These are phyloP conservation scores for Penicillium flavigenum DNA, from an alignment of 495 filamentous ascomycete species.

Conservation along the genomic window DNA sequence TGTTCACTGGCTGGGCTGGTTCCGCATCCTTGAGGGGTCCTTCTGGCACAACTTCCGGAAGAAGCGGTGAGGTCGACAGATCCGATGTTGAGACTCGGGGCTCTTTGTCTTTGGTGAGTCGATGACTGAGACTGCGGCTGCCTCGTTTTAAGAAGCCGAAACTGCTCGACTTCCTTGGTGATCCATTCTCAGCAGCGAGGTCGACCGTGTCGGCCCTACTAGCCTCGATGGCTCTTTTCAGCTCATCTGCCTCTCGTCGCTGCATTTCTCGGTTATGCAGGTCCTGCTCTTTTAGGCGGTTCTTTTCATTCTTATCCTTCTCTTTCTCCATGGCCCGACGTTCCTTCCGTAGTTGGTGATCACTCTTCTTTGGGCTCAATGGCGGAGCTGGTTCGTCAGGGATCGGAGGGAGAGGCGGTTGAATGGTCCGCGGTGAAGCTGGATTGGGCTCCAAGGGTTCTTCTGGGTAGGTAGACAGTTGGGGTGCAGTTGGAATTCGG, in stretches of 20 bases:
- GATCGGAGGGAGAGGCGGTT: conserved; percentile 40
- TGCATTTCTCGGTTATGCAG: conserved; percentile 45
- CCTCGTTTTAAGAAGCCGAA: conserved; percentile 54
- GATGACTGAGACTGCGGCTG: conserved; percentile 61
- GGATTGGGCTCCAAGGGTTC: conserved; percentile 27
- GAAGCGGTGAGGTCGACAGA: conserved; percentile 15
- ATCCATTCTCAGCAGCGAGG: conserved; percentile 36
- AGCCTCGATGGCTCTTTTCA: conserved; percentile 56
- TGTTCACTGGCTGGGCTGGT: not conserved
- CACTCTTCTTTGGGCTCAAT: conserved; percentile 46
- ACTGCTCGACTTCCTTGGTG: conserved; percentile 40
- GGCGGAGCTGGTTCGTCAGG: conserved; percentile 32
- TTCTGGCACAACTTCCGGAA: conserved; percentile 22
- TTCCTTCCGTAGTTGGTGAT: conserved; percentile 54
- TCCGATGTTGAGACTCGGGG: conserved; percentile 36
- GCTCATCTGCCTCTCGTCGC: conserved; percentile 57
- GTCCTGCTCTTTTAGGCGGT: conserved; percentile 64
- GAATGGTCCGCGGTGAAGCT: conserved; percentile 18
- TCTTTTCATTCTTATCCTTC: conserved; percentile 60
- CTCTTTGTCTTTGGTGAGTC: conserved; percentile 40
- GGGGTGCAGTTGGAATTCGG: conserved; percentile 62
- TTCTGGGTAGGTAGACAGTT: conserved; percentile 39
- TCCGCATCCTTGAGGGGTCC: conserved; percentile 12
- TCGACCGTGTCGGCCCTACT: conserved; percentile 47
- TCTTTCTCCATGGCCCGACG: conserved; percentile 67